phyloP scores from a whole-genome alignment of 495 filamentous ascomycete species.

The Aspergillus avenaceus region DNA sequence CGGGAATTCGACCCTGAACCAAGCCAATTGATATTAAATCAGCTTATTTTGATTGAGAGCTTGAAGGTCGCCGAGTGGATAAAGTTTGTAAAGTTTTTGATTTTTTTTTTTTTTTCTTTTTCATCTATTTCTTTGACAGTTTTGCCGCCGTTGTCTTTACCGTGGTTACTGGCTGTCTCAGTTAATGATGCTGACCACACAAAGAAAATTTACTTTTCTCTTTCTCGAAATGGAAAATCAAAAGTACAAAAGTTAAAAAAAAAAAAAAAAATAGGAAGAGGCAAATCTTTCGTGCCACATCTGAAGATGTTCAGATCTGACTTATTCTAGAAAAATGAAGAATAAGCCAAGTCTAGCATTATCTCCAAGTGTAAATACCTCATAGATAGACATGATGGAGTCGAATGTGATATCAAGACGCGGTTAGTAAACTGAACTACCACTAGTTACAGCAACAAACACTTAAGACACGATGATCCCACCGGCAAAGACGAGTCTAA shows the following conservation, averaged over 20 bases:
- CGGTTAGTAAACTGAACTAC: neutral
- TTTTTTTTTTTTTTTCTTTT: neutral
- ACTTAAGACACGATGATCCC: neutral
- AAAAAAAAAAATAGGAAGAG: neutral
- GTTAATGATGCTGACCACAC: neutral
- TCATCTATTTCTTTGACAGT: neutral
- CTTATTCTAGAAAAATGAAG: neutral
- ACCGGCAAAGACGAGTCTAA: neutral
- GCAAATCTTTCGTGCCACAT: neutral
- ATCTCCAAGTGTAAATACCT: neutral
- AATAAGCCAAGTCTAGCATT: neutral
- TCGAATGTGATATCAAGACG: neutral
- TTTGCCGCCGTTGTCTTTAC: neutral
- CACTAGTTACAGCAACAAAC: no score
- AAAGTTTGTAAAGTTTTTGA: neutral
- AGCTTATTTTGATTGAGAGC: neutral
- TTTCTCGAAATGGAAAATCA: neutral
- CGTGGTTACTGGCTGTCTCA: neutral
- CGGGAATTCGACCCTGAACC: neutral
- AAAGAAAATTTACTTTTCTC: neutral
- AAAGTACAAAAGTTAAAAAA: neutral
- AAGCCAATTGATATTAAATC: neutral
- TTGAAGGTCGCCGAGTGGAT: neutral
- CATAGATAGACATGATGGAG: neutral
- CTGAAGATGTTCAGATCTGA: neutral